Base-by-base conservation (phyloP, 352 stramenopile species). In the Pythium phragmiticola region DNA sequence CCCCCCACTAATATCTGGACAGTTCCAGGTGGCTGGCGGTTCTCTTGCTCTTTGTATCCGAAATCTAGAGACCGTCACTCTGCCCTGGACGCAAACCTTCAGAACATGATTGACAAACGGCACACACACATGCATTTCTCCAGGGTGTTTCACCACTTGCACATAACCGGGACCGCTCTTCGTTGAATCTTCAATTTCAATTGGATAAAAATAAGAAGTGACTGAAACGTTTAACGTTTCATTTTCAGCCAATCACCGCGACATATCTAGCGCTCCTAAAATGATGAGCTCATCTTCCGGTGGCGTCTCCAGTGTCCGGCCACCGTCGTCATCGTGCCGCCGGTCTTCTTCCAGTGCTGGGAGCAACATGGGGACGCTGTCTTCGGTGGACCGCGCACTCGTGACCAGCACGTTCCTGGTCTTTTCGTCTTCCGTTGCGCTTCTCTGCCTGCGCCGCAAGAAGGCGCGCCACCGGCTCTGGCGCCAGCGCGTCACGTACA, bases 401-500 rank as follows among this genome's bases (percentile, higher is more conserved):
- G 39, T 85, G 59, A 70, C 78, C 13, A 67, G 80, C 67, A 74
- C 80, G 65, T 92, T 92, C 75, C 76, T 92, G 46, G 71, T 92
- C 63, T 76, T 92, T 57, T 90, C 81, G 16, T 86, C 78, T 17
- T 86, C 77, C 9, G 64, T 92, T 28, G 72, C 76, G 67, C 66
- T 89, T 36, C 65, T 92, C 45, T 92, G 80, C 45, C 65, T 85
- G 26, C 73, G 77, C 47, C 80, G 84, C 54, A 90, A 94, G 69
- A 75, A 76, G 52, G 71, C 82, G 57, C 82, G 86, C 17, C 73
- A 92, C 59, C 74, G 76, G 36, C 67, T 76, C 51, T 94, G 86
- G 86, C 83, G 77, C 21, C 69, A 87, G 66, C 82, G 84, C 45
- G 73, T 94, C 26, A 88, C 78, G 7, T 86, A 89, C 73, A 94